phyloP scores from a whole-genome alignment of 345 rosid genomes.

The Tarenaya hassleriana region DNA sequence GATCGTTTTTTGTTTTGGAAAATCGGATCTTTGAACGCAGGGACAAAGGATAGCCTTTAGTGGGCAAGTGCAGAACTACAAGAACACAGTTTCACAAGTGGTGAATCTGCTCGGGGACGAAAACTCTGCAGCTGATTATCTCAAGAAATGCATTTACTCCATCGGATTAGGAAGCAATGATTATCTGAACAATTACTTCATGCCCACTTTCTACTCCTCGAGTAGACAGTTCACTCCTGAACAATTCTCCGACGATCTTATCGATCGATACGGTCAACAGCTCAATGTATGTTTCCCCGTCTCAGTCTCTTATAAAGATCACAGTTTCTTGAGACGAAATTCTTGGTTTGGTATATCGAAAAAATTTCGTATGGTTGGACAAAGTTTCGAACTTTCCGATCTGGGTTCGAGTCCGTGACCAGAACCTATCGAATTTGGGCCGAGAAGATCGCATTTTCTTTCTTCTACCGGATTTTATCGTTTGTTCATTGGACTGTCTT shows the following conservation, averaged over 20 bases:
- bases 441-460: no score
- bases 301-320: not conserved
- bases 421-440: no score
- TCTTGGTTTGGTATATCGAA: not conserved
- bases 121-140: constrained; percentile 41
- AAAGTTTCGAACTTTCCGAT: no score
- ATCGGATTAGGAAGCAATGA: constrained; percentile 89
- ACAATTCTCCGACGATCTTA: constrained; percentile 53
- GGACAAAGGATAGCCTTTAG: constrained; percentile 68
- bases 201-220: constrained; percentile 56
- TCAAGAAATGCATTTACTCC: constrained; percentile 59
- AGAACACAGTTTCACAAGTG: constrained; percentile 48
- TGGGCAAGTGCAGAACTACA: constrained; percentile 69
- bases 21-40: constrained; percentile 23
- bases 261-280: constrained; percentile 47
- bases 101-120: constrained; percentile 57
- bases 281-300: constrained; percentile 36
- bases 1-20: not conserved
- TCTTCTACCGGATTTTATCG: no score
- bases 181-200: constrained; percentile 89
- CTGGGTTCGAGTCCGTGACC: no score
- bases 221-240: constrained; percentile 48
- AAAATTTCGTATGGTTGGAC: not conserved
- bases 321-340: no score
- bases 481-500: no score